Percentiles rank a stretch among this genome's conserved stretches.
Conservation (phyloP, 2,329 filamentous ascomycete species). For the Polytolypa hystricis region DNA sequence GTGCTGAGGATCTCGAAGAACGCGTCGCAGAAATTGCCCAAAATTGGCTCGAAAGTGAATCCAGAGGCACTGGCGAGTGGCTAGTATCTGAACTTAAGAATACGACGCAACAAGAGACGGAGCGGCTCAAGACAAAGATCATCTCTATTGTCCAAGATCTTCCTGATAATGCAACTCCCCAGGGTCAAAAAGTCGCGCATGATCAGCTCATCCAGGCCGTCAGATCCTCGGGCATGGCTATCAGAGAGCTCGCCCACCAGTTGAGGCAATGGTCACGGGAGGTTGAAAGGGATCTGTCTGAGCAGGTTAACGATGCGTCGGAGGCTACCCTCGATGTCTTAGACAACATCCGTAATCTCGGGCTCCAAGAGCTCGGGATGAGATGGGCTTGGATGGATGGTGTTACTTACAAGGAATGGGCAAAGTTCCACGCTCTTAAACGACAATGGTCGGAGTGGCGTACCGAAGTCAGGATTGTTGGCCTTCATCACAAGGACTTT, state of each 20-base stretch:
- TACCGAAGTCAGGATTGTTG: slow-evolving; percentile 64
- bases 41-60: slow-evolving; percentile 51
- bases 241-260: slow-evolving; percentile 67
- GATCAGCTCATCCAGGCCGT: slow-evolving; percentile 46
- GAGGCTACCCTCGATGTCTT: slow-evolving; percentile 72
- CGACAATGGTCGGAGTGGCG: slow-evolving; percentile 76
- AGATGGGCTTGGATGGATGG: slow-evolving; percentile 91
- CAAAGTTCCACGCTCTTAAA: slow-evolving; percentile 83
- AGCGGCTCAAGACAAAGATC: slow-evolving; percentile 56
- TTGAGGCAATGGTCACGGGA: slow-evolving; percentile 65
- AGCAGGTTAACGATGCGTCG: slow-evolving; percentile 60
- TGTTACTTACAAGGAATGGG: slow-evolving; percentile 94
- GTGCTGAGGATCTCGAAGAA: slow-evolving; percentile 55
- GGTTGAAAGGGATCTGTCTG: slow-evolving; percentile 59
- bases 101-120: slow-evolving; percentile 52
- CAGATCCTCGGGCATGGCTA: slow-evolving; percentile 55
- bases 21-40: slow-evolving; percentile 61
- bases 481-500: slow-evolving; percentile 62
- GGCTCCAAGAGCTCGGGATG: slow-evolving; percentile 85
- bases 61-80: slow-evolving; percentile 26
- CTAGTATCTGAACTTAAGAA: slow-evolving; percentile 59
- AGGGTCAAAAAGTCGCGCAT: slow-evolving; percentile 41
- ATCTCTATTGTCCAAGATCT: slow-evolving; percentile 44
- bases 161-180: slow-evolving; percentile 45
- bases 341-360: slow-evolving; percentile 69